These are phyloP conservation scores for Phytophthora megakarya DNA, from an alignment of 352 stramenopile species.

Conservation along the genomic window DNA sequence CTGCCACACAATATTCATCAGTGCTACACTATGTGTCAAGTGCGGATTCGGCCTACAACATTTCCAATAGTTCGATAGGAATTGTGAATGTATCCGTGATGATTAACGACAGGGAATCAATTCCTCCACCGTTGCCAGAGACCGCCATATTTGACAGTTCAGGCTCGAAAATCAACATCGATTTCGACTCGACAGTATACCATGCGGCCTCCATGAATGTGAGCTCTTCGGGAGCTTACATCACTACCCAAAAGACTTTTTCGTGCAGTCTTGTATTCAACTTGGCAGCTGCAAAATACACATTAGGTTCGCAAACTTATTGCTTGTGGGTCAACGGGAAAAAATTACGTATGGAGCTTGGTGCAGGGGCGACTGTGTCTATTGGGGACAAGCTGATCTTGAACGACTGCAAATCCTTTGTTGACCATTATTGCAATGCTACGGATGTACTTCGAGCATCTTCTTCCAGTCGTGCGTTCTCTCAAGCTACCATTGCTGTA, in stretches of 20 bases:
- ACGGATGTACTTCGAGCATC: slow-evolving; percentile 49
- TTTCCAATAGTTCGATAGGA: slow-evolving; percentile 55
- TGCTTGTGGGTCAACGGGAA: slow-evolving; percentile 68
- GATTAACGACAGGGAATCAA: slow-evolving; percentile 66
- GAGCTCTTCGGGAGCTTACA: slow-evolving; percentile 25
- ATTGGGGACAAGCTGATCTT: slow-evolving; percentile 50
- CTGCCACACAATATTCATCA: slow-evolving; percentile 57
- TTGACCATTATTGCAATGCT: slow-evolving; percentile 54
- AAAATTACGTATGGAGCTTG: slow-evolving; percentile 55
- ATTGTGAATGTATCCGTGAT: slow-evolving; percentile 52
- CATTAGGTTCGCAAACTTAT: slow-evolving; percentile 38
- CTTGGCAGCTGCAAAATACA: slow-evolving; percentile 36
- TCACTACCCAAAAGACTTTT: slow-evolving; percentile 52
- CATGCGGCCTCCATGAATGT: slow-evolving; percentile 69
- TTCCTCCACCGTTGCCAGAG: slow-evolving; percentile 58
- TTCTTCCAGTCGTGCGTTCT: slow-evolving; percentile 59
- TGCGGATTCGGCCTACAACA: slow-evolving; percentile 63
- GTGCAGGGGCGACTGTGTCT: slow-evolving; percentile 46
- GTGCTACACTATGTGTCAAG: slow-evolving; percentile 54
- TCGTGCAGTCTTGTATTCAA: slow-evolving; percentile 55
- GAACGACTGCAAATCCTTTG: slow-evolving; percentile 56
- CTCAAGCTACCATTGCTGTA: slow-evolving; percentile 51
- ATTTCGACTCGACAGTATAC: slow-evolving; percentile 71
- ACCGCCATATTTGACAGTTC: slow-evolving; percentile 56
- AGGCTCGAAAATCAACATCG: slow-evolving; percentile 55